Base-by-base conservation (phyloP, 305 asterid species). In the Caryopteris hybrid region DNA sequence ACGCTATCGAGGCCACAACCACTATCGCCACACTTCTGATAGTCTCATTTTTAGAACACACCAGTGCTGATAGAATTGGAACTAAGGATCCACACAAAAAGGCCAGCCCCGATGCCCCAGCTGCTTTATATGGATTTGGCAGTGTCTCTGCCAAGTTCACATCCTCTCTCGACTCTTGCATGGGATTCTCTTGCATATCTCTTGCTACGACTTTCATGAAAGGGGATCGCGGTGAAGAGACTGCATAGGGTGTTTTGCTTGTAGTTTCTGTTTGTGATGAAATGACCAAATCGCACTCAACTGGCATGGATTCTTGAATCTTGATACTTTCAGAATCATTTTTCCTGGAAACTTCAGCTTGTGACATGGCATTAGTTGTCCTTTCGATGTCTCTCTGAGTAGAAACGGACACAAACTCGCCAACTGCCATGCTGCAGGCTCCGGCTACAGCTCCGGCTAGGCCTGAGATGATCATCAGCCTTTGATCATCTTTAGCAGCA, bases 381-480 rank as follows among this genome's bases (percentile, higher is more conserved):
- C 16, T 31, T 25, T 85, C 80, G 8, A 88, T 88, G 10, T 86
- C 89, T 64, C 87, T 76, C 61, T 86, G 92, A 8, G 90, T 84
- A 7, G 92, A 81, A 0, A 83, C 89, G 9, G 95, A 85, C 6
- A 80, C 85, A n/a, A 80, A 87, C 48, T 87, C 95, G 2, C 88
- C 95, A 0, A 81, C 87, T 14, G 91, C 87, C 89, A 87, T 87
- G 84, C 91, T 87, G 53, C 82, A 85, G 0, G 89, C 88, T 4
- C 91, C 91, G 7, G 91, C 86, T 8, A 85, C 57, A 3, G 88
- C 87, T 22, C 90, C 88, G 0, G 86, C 90, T 4, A 82, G 0
- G 21, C 90, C 88, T 0, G 85, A 66, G 5, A 80, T 11, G 27
- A 82, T 51, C 82, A 82, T 80, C 13, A 78, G 68, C 42, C 39